A percentile compares a stretch with the other conserved stretches of the same genome.
Evolutionary conservation across 176 grass and related monocot species (phyloP).

Genomic region (Oryza meridionalis): DNA sequence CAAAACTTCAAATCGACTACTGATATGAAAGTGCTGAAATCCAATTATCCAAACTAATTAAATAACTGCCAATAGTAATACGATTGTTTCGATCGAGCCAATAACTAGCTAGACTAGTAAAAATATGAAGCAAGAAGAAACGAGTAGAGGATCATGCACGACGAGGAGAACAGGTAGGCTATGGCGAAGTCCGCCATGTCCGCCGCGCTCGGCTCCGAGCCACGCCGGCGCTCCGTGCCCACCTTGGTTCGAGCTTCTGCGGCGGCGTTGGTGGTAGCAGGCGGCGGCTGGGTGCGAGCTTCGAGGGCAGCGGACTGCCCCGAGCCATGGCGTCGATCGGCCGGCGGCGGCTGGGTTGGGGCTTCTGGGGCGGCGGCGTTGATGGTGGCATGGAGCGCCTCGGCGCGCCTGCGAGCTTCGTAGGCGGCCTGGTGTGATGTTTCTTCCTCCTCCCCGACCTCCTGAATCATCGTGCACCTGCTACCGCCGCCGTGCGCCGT

Average conservation of each 20-base stretch:
- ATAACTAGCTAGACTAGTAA: not conserved
- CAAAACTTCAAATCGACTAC: not conserved
- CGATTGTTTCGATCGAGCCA: not conserved
- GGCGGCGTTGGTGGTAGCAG: too few relatives aligned
- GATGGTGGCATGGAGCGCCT: too few relatives aligned
- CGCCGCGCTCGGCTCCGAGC: not conserved
- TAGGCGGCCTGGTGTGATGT: too few relatives aligned
- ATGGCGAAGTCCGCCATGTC: not conserved
- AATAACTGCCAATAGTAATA: not conserved
- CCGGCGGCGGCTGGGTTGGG: not conserved
- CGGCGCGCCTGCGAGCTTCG: too few relatives aligned
- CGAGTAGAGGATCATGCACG: not conserved
- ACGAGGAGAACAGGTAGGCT: not conserved
- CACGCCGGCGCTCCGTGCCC: not conserved
- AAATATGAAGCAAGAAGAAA: not conserved
- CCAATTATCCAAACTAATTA: not conserved
- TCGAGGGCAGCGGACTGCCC: not conserved
- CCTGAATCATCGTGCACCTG: not conserved
- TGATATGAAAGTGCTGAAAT: not conserved
- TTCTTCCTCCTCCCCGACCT: not conserved
- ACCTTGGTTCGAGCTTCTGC: not conserved
- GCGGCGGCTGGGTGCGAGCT: not conserved
- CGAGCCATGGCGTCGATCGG: not conserved
- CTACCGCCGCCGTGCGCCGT: not conserved
- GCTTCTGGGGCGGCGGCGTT: not conserved